A percentile compares a stretch with the other conserved stretches of the same genome.
phyloP scores from a whole-genome alignment of 2,329 filamentous ascomycete genomes.

The Epichloe hybrida region DNA sequence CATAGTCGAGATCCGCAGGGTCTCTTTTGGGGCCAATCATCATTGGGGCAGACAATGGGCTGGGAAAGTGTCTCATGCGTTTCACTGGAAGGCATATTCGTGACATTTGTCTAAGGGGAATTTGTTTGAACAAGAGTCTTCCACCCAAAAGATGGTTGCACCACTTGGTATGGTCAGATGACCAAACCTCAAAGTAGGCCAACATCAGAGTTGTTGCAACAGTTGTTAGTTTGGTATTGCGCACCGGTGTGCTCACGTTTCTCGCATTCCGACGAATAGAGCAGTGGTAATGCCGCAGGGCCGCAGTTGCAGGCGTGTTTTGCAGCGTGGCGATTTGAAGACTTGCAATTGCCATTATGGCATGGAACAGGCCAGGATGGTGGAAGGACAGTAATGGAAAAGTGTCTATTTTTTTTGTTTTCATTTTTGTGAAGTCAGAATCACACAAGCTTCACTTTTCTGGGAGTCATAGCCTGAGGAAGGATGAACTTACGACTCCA shows the following conservation, averaged over 20 bases:
- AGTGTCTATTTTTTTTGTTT: slow-evolving; percentile 38
- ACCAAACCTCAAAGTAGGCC: slow-evolving; percentile 89
- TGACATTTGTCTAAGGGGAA: slow-evolving; percentile 63
- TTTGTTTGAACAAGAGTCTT: slow-evolving; percentile 67
- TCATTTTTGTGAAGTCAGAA: neutral
- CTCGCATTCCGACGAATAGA: slow-evolving; percentile 66
- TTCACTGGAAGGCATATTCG: slow-evolving; percentile 54
- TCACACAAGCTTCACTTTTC: neutral
- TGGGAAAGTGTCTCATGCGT: slow-evolving; percentile 19
- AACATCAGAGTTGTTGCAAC: slow-evolving; percentile 79
- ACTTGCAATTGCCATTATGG: slow-evolving; percentile 76
- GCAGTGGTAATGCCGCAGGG: slow-evolving; percentile 84
- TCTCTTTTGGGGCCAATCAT: slow-evolving; percentile 11
- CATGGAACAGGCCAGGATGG: slow-evolving; percentile 77
- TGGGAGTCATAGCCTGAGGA: neutral
- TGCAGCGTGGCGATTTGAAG: slow-evolving; percentile 80
- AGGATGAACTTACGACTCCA: slow-evolving; percentile 41
- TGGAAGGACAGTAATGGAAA: slow-evolving; percentile 73
- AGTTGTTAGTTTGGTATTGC: slow-evolving; percentile 63
- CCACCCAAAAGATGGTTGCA: slow-evolving; percentile 82
- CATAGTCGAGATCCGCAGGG: slow-evolving; percentile 27
- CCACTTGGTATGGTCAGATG: slow-evolving; percentile 91
- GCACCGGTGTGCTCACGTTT: slow-evolving; percentile 55
- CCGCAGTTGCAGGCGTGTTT: slow-evolving; percentile 58
- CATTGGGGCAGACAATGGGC: neutral